Evolutionary conservation across 805 yeast species (phyloP), one percentile per base, ranked within the genome.

Genomic region (Candida wancherniae): DNA sequence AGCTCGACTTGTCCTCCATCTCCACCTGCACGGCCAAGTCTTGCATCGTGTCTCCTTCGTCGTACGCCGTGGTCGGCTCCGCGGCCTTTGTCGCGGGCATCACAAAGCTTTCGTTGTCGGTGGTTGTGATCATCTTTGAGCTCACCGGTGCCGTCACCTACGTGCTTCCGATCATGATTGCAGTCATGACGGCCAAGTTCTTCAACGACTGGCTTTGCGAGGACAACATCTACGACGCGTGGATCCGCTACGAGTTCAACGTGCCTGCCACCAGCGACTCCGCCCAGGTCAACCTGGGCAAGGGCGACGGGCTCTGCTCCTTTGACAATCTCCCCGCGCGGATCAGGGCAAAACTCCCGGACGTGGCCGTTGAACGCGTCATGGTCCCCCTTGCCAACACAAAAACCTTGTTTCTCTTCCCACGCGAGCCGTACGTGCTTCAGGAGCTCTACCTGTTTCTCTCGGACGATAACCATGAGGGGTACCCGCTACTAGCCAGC

Each of bases 21-120:
- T 58, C 68, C 1, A 57, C 66, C 2, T 59, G 71, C 30, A 67
- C 74, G 0, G 57, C 57, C 17, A 63, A 59, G 28, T 53, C 71
- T 34, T 56, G 71, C 34, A 77, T 92, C 44, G 77, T 85, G 7
- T 80, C 87, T 2, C 94, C 94, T 0, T 88, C 92, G 0, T 84
- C 88, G 0, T 86, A 85, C 50, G 94, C 94, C 0, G 81, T 85
- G 7, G 84, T 86, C 14, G 95, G 95, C 0, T 86, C 94, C 0
- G 94, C 87, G 0, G 70, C 94, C 1, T 81, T 84, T 33, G 63
- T 84, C 43, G 75, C 92, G 0, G 94, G 94, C 4, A 76, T 80
- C 10, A 84, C 95, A 3, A 75, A 84, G 42, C 71, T 85, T 58
- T 84, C 88, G 4, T 80, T 84, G 40, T 73, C 86, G 25, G 78